Evolutionary conservation across 2,329 filamentous ascomycete genomes (phyloP).

Genomic region (Diaporthe nobilis): DNA sequence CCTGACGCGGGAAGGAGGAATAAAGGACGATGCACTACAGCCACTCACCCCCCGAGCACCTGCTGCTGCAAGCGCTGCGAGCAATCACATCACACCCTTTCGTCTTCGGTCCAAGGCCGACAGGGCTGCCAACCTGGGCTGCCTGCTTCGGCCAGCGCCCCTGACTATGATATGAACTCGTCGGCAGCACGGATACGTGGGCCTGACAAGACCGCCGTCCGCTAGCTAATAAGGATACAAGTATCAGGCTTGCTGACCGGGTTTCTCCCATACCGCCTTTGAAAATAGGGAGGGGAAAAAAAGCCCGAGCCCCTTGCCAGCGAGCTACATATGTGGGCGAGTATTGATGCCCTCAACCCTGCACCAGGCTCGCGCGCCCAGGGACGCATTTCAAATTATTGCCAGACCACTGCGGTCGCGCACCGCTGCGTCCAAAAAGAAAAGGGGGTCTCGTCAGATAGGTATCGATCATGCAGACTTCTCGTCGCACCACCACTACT

Average conservation of each 20-base stretch:
- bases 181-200: constrained; percentile 20
- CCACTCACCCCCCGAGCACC: background rate
- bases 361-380: constrained; percentile 23
- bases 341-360: constrained; percentile 32
- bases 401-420: constrained; percentile 24
- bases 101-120: constrained; percentile 21
- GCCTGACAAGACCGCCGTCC: constrained; percentile 18
- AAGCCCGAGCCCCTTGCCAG: constrained; percentile 20
- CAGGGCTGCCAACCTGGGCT: constrained; percentile 5
- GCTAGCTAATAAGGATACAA: constrained; percentile 10
- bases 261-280: constrained; percentile 20
- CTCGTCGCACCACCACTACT: constrained; percentile 27
- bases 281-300: background rate
- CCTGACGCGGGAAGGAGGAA: constrained; percentile 30
- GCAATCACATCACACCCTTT: constrained; percentile 32
- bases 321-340: constrained; percentile 19
- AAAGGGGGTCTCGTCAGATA: constrained; percentile 30
- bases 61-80: constrained; percentile 30
- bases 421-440: constrained; percentile 26
- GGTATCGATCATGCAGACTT: constrained; percentile 30
- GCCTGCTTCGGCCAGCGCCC: constrained; percentile 23
- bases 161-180: constrained; percentile 12
- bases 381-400: constrained; percentile 34
- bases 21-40: constrained; percentile 29
- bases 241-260: constrained; percentile 29